Evolutionary conservation across 192 early-diverging fungal species (phyloP).

Genomic region (Funneliformis mosseae): DNA sequence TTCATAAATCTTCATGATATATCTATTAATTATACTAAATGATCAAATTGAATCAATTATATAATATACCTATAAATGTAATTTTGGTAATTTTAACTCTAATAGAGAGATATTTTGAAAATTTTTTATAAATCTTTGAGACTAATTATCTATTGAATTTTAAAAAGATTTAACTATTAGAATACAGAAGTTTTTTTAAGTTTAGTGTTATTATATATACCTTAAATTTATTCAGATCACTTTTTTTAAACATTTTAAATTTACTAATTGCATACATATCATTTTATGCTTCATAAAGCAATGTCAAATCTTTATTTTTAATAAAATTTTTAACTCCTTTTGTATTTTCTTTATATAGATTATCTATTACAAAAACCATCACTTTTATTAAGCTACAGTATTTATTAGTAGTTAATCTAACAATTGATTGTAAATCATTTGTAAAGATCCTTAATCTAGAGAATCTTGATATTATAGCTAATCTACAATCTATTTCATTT

Average conservation of each 20-base stretch:
- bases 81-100: neutral
- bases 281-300: neutral
- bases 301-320: neutral
- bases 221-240: neutral
- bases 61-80: neutral
- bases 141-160: neutral
- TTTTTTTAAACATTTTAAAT: neutral
- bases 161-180: neutral
- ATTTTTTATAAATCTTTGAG: neutral
- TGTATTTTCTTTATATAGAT: no score
- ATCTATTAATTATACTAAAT: conserved; percentile 1
- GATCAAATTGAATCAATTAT: neutral
- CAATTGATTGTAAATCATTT: neutral
- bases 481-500: neutral
- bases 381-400: neutral
- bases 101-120: neutral
- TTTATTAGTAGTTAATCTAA: neutral
- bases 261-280: neutral
- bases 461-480: neutral
- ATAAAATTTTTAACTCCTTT: neutral
- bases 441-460: neutral
- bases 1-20: neutral
- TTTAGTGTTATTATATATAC: no score
- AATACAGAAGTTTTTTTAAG: neutral
- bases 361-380: neutral